phyloP scores from a whole-genome alignment of 345 rosid genomes.

The Populus davidiana region DNA sequence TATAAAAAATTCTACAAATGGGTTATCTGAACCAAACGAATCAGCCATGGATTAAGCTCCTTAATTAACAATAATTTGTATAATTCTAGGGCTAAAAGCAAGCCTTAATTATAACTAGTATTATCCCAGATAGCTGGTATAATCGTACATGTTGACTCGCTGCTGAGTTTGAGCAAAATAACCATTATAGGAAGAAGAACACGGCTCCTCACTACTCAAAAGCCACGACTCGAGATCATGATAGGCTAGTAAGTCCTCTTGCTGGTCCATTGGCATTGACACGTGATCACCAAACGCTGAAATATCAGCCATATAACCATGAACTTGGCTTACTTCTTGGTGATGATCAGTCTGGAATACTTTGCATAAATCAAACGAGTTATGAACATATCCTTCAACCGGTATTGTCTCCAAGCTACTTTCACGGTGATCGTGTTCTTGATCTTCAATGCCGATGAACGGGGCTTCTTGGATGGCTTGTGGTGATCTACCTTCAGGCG shows the following conservation, averaged over 20 bases:
- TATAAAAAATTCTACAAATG: no score
- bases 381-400: neutral
- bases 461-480: neutral
- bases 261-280: neutral
- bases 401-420: neutral
- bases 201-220: conserved; percentile 4
- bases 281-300: neutral
- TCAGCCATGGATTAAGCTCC: neutral
- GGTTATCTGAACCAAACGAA: no score
- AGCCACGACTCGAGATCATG: conserved; percentile 26
- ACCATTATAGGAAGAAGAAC: neutral
- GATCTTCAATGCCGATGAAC: neutral
- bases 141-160: conserved; percentile 30
- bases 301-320: neutral
- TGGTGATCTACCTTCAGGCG: neutral
- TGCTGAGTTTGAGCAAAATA: conserved; percentile 1
- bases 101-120: neutral
- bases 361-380: neutral
- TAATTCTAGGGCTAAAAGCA: neutral
- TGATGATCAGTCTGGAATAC: neutral
- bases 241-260: neutral
- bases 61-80: neutral
- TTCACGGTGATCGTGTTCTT: neutral
- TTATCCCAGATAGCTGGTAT: conserved; percentile 18
- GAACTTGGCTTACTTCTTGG: neutral